These are phyloP conservation scores for Beauveria medogensis DNA, from an alignment of 2,329 filamentous ascomycete genomes.

Conservation along the genomic window DNA sequence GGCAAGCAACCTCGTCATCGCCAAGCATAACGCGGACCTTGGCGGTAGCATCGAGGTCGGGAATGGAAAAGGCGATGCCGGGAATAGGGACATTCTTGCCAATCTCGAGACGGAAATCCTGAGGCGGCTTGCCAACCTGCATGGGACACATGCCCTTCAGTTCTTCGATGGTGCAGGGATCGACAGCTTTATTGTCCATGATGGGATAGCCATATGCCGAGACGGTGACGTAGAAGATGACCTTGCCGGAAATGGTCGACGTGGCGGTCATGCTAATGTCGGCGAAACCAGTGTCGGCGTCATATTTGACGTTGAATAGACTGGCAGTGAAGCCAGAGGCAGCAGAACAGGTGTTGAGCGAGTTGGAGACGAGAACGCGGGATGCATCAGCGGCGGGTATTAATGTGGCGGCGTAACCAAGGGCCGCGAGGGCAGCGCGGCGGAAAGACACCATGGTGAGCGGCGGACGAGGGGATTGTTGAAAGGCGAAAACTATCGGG, in stretches of 20 bases:
- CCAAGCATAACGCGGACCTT: conserved; percentile 72
- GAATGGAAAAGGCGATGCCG: conserved; percentile 78
- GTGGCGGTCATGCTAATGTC: conserved; percentile 66
- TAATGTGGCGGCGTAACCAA: conserved; percentile 28
- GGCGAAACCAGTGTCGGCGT: conserved; percentile 60
- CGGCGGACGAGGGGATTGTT: neutral
- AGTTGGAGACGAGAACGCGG: conserved; percentile 63
- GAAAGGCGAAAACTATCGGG: neutral
- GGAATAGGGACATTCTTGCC: conserved; percentile 54
- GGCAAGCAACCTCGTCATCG: conserved; percentile 64
- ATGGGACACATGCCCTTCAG: conserved; percentile 81
- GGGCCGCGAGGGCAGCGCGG: conserved; percentile 25
- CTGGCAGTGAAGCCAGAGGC: conserved; percentile 76
- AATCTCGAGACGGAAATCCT: conserved; percentile 61
- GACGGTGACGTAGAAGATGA: conserved; percentile 63
- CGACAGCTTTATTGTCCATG: conserved; percentile 52
- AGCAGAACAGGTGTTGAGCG: conserved; percentile 69
- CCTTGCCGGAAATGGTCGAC: conserved; percentile 67
- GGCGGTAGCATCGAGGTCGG: conserved; percentile 82
- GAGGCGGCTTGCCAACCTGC: conserved; percentile 72
- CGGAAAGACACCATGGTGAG: conserved; percentile 6
- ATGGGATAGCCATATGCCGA: conserved; percentile 70
- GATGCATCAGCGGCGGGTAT: conserved; percentile 40
- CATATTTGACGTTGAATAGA: conserved; percentile 72
- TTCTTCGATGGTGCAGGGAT: conserved; percentile 62